phyloP scores from a whole-genome alignment of 1,284 basidiomycete genomes.

The Leccinum fuscescens region DNA sequence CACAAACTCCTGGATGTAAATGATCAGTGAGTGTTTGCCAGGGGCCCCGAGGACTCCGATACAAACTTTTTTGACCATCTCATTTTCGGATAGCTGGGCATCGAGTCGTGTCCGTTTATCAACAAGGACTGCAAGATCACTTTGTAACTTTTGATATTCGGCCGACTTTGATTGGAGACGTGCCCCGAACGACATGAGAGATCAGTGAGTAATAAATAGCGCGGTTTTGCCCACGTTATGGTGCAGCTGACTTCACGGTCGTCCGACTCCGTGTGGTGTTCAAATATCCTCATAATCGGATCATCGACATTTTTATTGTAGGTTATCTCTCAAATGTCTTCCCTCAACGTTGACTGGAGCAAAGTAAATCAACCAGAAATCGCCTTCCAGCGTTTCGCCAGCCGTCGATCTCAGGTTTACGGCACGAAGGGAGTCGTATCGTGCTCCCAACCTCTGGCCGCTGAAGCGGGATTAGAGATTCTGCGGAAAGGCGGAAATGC shows the following conservation, averaged over 20 bases:
- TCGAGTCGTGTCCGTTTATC: slow-evolving; percentile 83
- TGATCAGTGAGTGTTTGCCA: not conserved
- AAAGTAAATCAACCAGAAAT: slow-evolving; percentile 63
- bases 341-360: slow-evolving; percentile 61
- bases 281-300: slow-evolving; percentile 1
- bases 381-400: slow-evolving; percentile 60
- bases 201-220: slow-evolving; percentile 15
- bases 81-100: slow-evolving; percentile 89
- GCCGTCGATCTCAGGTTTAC: slow-evolving; percentile 75
- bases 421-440: slow-evolving; percentile 87
- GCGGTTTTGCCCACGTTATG: slow-evolving; percentile 11
- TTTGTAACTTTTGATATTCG: slow-evolving; percentile 80
- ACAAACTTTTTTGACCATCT: slow-evolving; percentile 84
- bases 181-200: slow-evolving; percentile 45
- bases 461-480: slow-evolving; percentile 86
- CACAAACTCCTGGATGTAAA: slow-evolving; percentile 72
- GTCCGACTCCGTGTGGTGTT: slow-evolving; percentile 6
- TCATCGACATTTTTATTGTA: slow-evolving; percentile 2
- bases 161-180: slow-evolving; percentile 63
- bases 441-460: slow-evolving; percentile 88
- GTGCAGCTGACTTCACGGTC: slow-evolving; percentile 3
- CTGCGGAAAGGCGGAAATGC: slow-evolving; percentile 91
- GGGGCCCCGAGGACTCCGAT: not conserved
- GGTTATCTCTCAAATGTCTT: slow-evolving; percentile 33
- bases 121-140: slow-evolving; percentile 68